phyloP scores from a whole-genome alignment of 768 basidiomycete species.

The Cubamyces lactineus region DNA sequence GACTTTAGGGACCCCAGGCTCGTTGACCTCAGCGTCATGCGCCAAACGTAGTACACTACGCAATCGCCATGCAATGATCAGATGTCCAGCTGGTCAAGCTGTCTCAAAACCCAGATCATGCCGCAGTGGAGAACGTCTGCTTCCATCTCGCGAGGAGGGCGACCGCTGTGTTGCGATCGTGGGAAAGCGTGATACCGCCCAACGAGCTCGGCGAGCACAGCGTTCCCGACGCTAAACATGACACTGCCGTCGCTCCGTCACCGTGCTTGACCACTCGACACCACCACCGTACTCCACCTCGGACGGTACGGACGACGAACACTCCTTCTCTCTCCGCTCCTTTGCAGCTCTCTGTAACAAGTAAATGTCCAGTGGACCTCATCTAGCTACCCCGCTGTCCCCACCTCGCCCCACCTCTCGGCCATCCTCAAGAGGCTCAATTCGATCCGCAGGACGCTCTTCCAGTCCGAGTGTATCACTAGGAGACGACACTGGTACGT shows the following conservation, averaged over 20 bases:
- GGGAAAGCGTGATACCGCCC: constrained; percentile 21
- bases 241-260: constrained; percentile 16
- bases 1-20: too few species aligned
- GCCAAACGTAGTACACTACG: too few species aligned
- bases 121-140: not conserved
- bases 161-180: constrained; percentile 17
- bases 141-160: constrained; percentile 1
- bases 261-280: constrained; percentile 8
- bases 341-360: constrained; percentile 9
- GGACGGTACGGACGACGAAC: constrained; percentile 7
- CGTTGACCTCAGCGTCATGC: too few species aligned
- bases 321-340: constrained; percentile 3
- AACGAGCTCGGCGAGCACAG: constrained; percentile 17
- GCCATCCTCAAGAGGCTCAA: constrained; percentile 52
- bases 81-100: not conserved
- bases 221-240: constrained; percentile 21
- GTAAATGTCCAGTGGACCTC: constrained; percentile 22
- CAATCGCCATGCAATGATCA: not conserved
- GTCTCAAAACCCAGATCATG: too few species aligned
- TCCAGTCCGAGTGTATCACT: constrained; percentile 57
- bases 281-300: not conserved
- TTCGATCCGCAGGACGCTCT: constrained; percentile 49
- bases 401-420: constrained; percentile 45
- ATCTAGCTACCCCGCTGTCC: constrained; percentile 37
- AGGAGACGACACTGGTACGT: constrained; percentile 67